A percentile compares a stretch with the other conserved stretches of the same genome.
Conservation (phyloP, 2,329 filamentous ascomycete species). For the Clarireedia homoeocarpa region DNA sequence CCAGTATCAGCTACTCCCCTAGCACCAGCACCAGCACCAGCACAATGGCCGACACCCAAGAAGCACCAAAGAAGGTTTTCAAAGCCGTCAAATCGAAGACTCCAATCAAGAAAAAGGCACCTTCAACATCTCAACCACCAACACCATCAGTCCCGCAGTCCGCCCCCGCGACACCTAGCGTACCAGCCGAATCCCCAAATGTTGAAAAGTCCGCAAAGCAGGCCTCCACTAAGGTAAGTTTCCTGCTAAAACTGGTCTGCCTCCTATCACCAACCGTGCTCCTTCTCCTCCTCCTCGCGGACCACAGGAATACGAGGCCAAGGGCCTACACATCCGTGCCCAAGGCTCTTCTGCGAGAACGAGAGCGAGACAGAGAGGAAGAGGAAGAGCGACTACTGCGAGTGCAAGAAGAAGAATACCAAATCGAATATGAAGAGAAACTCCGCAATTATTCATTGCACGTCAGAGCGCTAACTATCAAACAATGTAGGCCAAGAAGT, state of each 20-base stretch:
- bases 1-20: not conserved
- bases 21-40: not conserved
- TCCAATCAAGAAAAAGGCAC: slow-evolving; percentile 4
- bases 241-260: slow-evolving; percentile 6
- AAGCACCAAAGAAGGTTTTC: slow-evolving; percentile 9
- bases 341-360: not conserved
- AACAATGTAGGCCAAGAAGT: slow-evolving; percentile 11
- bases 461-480: slow-evolving; percentile 8
- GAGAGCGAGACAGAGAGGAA: not conserved
- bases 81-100: slow-evolving; percentile 5
- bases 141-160: not conserved
- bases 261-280: slow-evolving; percentile 8
- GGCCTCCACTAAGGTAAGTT: slow-evolving; percentile 9
- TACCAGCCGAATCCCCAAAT: not conserved
- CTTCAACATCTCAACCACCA: not conserved
- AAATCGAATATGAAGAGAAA: not conserved
- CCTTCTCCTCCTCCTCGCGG: slow-evolving; percentile 3
- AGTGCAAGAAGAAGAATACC: not conserved
- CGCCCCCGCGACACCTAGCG: not conserved
- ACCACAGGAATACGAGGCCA: not conserved
- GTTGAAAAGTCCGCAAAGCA: slow-evolving; percentile 7
- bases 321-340: not conserved
- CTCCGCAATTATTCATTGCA: slow-evolving; percentile 7
- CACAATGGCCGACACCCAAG: slow-evolving; percentile 6
- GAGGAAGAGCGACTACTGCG: not conserved